These are phyloP conservation scores for Celoporthe dispersa DNA, from an alignment of 2,329 filamentous ascomycete species.

Conservation along the genomic window DNA sequence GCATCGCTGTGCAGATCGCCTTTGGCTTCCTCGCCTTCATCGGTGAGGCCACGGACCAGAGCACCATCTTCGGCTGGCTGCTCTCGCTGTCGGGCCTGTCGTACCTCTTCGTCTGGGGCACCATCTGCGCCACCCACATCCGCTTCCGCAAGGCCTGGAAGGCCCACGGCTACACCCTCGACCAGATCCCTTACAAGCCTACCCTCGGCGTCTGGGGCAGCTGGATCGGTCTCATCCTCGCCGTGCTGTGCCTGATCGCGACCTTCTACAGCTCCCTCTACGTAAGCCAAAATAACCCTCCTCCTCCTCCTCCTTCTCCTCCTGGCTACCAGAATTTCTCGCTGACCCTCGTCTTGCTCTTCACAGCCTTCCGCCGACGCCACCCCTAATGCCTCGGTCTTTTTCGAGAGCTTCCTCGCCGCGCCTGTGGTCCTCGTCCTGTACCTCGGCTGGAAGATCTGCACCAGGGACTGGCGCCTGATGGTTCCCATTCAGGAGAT, in stretches of 20 bases:
- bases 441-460: conserved; percentile 71
- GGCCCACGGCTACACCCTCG: conserved; percentile 56
- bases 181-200: conserved; percentile 53
- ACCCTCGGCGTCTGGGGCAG: conserved; percentile 67
- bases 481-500: conserved; percentile 63
- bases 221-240: conserved; percentile 69
- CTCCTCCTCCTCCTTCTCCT: neutral
- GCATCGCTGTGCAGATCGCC: conserved; percentile 55
- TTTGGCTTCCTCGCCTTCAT: conserved; percentile 66
- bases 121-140: conserved; percentile 67
- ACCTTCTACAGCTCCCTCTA: conserved; percentile 73
- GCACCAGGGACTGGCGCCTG: conserved; percentile 54
- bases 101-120: conserved; percentile 77
- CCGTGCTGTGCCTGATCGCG: conserved; percentile 69
- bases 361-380: conserved; percentile 41
- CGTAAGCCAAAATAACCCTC: conserved; percentile 37
- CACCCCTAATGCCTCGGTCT: conserved; percentile 48
- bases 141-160: conserved; percentile 68
- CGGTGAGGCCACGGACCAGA: conserved; percentile 47
- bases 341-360: conserved; percentile 25
- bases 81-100: conserved; percentile 73
- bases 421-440: conserved; percentile 58
- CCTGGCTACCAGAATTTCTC: neutral
- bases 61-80: conserved; percentile 65
- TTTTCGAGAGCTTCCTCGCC: conserved; percentile 65